Evolutionary conservation across 2,329 filamentous ascomycete species (phyloP).

Genomic region (Trichoderma oligosporum): DNA sequence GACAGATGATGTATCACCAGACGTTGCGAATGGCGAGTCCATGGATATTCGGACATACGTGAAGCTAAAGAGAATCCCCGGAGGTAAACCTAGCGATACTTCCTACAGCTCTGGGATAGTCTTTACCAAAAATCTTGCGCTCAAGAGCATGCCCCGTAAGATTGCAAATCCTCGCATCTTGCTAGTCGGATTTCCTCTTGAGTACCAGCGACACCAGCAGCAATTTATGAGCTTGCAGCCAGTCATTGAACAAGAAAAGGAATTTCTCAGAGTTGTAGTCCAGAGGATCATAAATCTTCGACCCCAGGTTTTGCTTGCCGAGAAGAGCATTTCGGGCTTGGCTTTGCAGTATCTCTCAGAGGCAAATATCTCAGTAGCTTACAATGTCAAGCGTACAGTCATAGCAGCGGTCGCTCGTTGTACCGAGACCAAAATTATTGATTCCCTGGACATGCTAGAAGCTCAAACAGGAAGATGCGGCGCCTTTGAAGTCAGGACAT

Average conservation of each 20-base stretch:
- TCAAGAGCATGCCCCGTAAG: slow-evolving; percentile 92
- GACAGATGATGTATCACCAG: slow-evolving; percentile 90
- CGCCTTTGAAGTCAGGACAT: slow-evolving; percentile 94
- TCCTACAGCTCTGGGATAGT: slow-evolving; percentile 96
- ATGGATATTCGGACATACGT: slow-evolving; percentile 98
- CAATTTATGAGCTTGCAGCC: slow-evolving; percentile 98
- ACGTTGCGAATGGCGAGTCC: slow-evolving; percentile 84
- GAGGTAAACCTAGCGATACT: slow-evolving; percentile 84
- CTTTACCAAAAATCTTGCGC: slow-evolving; percentile 92
- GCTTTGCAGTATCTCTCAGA: slow-evolving; percentile 85
- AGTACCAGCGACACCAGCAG: slow-evolving; percentile 77
- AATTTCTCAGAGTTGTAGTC: slow-evolving; percentile 87
- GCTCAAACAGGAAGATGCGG: slow-evolving; percentile 75
- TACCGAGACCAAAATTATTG: slow-evolving; percentile 86
- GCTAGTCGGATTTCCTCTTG: slow-evolving; percentile 90
- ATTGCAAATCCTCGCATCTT: slow-evolving; percentile 82
- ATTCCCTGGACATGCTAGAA: slow-evolving; percentile 80
- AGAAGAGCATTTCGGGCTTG: slow-evolving; percentile 87
- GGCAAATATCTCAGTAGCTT: slow-evolving; percentile 86
- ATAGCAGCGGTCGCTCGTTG: slow-evolving; percentile 92
- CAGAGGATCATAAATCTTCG: slow-evolving; percentile 82
- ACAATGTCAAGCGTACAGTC: slow-evolving; percentile 95
- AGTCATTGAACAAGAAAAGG: slow-evolving; percentile 92
- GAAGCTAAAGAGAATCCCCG: slow-evolving; percentile 93
- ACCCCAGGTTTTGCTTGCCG: slow-evolving; percentile 83